Base-by-base conservation (phyloP, 345 rosid genomes). In the Syzygium oleosum region DNA sequence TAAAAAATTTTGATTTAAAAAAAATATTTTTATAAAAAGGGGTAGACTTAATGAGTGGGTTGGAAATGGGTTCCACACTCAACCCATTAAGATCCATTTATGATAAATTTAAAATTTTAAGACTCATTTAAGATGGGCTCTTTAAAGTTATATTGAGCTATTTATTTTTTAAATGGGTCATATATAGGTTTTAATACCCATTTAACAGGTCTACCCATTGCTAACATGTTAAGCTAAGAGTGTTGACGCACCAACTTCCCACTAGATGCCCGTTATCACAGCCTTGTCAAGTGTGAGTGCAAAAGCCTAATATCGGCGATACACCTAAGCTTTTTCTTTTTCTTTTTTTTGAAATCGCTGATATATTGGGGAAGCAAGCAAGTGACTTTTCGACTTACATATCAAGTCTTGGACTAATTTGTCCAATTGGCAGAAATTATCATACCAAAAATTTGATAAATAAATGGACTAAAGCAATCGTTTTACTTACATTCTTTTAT, bases 401-500 rank as follows among this genome's bases (percentile, higher is more conserved):
- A 29, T 65, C 46, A 34, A 34, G 46, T 31, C 46, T 68, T 0
- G 46, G 46, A 8, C 79, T 68, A 68, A 68, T 43, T 68, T 17
- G 78, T 34, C 43, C 1, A 34, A 34, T 34, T 31, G 46, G 79
- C 25, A 8, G 46, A 68, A 68, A 34, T 12, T 31, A 23, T 21
- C 17, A 4, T 17, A 17, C 43, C 8, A 7, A 1, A 68, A 17
- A 17, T 68, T 17, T 8, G 43, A 31, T 68, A 31, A 34, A 68
- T 68, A 17, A 34, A 68, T 34, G 46, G 46, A 68, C 23, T 31
- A 68, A 68, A 68, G 79, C 23, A 23, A 19, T 68, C 79, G 6
- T 17, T 7, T 68, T 17, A 17, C 46, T 68, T 68, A 34, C 79
- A 21, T 38, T 34, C 49, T 0, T 2, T 0, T 19, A 38, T 9